These are phyloP conservation scores for Canna indica DNA, from an alignment of 176 grass and related monocot genomes.

Conservation along the genomic window DNA sequence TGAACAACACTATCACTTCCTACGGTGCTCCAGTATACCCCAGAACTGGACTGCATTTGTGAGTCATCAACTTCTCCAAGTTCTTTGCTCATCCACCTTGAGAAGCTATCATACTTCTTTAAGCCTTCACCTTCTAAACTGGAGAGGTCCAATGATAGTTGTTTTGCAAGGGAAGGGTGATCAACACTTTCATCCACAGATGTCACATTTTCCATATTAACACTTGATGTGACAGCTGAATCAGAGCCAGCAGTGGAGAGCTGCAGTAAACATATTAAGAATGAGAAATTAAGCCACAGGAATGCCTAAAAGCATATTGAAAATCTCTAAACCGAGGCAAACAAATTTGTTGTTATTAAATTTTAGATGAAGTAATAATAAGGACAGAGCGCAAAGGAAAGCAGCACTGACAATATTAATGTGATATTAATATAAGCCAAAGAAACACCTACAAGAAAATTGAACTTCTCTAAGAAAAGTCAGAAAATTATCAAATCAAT, in stretches of 20 bases:
- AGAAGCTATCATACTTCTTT: conserved; percentile 98
- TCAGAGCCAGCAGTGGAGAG: conserved; percentile 26
- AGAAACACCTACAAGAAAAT: too few relatives aligned
- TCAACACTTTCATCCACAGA: conserved; percentile 31
- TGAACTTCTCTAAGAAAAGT: too few relatives aligned
- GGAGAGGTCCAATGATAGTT: conserved; percentile 54
- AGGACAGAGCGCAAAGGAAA: too few relatives aligned
- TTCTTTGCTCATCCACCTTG: conserved; percentile 88
- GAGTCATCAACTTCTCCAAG: conserved; percentile 76
- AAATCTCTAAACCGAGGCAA: neutral
- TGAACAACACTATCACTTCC: conserved; percentile 54
- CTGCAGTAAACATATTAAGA: conserved; percentile 25
- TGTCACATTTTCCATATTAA: conserved; percentile 27
- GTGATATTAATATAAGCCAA: neutral
- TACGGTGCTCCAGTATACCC: conserved; percentile 56
- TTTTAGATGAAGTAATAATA: too few relatives aligned
- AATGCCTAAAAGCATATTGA: neutral
- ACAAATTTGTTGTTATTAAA: neutral
- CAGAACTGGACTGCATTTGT: conserved; percentile 70
- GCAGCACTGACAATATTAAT: neutral
- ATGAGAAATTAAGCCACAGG: neutral
- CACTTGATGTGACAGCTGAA: conserved; percentile 32
- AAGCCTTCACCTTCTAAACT: conserved; percentile 61
- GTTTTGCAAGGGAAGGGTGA: conserved; percentile 41
- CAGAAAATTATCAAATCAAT: too few relatives aligned